Conservation (phyloP, 2,329 filamentous ascomycete species). For the Ophiostoma piceae region DNA sequence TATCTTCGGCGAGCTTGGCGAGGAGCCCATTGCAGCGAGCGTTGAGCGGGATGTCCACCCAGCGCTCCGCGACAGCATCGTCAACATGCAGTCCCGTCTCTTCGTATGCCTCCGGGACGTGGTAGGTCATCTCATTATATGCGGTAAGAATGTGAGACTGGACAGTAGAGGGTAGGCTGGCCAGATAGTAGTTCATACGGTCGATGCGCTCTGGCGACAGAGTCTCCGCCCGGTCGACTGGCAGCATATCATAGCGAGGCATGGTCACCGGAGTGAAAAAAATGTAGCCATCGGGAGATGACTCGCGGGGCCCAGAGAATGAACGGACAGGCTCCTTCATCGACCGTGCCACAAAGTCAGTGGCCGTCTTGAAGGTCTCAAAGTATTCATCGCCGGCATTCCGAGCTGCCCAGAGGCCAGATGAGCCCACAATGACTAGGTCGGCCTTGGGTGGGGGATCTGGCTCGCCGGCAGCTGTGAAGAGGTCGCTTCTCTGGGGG, state of each 20-base stretch:
- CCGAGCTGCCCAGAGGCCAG: conserved; percentile 51
- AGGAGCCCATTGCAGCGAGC: conserved; percentile 49
- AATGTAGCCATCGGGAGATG: conserved; percentile 26
- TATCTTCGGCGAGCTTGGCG: conserved; percentile 30
- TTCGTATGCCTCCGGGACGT: conserved; percentile 36
- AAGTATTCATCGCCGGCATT: conserved; percentile 45
- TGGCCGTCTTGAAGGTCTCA: conserved; percentile 41
- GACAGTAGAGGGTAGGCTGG: conserved; percentile 38
- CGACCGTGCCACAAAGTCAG: conserved; percentile 40
- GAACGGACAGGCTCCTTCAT: conserved; percentile 15
- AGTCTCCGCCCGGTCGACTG: conserved; percentile 37
- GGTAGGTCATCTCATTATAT: conserved; percentile 45
- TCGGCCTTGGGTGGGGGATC: conserved; percentile 36
- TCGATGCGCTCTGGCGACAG: conserved; percentile 46
- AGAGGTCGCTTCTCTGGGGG: conserved; percentile 11
- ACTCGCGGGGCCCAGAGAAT: neutral
- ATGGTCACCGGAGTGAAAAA: conserved; percentile 38
- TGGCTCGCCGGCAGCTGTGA: conserved; percentile 33
- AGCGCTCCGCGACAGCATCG: conserved; percentile 41
- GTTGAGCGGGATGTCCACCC: conserved; percentile 51
- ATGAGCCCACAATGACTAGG: conserved; percentile 48
- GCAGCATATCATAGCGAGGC: conserved; percentile 42
- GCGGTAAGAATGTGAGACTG: conserved; percentile 45
- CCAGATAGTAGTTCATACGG: conserved; percentile 50
- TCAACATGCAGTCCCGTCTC: conserved; percentile 47